A percentile compares a stretch with the other conserved stretches of the same genome.
Conservation (phyloP, 2,329 filamentous ascomycete genomes). For the Sporothrix euskadiensis region DNA sequence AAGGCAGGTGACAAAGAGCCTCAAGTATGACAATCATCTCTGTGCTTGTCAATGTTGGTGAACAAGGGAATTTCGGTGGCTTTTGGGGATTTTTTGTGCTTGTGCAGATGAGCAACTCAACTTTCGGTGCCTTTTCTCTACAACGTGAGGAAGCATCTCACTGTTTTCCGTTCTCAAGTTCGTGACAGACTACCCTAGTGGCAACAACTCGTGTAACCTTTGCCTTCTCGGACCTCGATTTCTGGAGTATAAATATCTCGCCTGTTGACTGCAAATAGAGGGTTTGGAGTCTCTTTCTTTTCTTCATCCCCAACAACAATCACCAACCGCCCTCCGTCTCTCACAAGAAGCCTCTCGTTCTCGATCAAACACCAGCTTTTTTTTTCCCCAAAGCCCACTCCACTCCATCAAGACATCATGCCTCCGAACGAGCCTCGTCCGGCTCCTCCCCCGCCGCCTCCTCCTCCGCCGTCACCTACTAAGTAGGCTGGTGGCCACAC, state of each 20-base stretch:
- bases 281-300: background rate
- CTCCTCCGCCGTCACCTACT: background rate
- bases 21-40: background rate
- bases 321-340: background rate
- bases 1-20: background rate
- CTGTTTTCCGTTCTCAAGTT: background rate
- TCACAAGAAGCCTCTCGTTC: too few relatives aligned
- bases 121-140: background rate
- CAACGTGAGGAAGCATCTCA: background rate
- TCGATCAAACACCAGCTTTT: too few relatives aligned
- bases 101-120: background rate
- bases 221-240: background rate
- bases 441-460: background rate
- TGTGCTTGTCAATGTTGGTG: too few relatives aligned
- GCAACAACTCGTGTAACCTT: background rate
- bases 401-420: background rate
- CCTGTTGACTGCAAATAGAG: background rate
- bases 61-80: too few relatives aligned
- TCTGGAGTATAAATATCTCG: background rate
- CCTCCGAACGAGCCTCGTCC: background rate
- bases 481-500: background rate
- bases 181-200: background rate
- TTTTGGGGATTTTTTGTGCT: background rate
- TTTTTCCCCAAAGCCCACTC: too few relatives aligned
- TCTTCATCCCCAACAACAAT: background rate